Percentiles rank a stretch among this genome's conserved stretches.
phyloP scores from a whole-genome alignment of 1,139 yeast genomes.

The Yamadazyma aaseri region DNA sequence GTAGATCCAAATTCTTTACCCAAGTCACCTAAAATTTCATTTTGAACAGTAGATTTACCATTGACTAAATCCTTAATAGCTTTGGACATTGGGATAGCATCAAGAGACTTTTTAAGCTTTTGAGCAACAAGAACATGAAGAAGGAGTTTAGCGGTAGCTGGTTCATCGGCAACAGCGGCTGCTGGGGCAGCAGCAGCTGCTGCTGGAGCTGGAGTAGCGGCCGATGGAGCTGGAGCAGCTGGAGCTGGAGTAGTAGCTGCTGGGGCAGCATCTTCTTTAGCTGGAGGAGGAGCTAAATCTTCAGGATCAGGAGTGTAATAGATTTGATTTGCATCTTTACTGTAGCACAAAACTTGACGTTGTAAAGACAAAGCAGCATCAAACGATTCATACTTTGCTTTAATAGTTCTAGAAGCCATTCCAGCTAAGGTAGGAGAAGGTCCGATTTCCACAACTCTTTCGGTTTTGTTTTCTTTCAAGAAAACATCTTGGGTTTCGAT shows the following conservation, averaged over 20 bases:
- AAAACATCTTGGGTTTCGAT: conserved; percentile 98
- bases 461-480: conserved; percentile 90
- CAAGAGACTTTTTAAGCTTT: conserved; percentile 87
- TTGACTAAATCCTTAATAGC: conserved; percentile 96
- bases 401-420: conserved; percentile 96
- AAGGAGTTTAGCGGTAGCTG: conserved; percentile 79
- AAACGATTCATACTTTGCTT: conserved; percentile 93
- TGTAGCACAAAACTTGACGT: conserved; percentile 93
- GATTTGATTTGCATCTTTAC: conserved; percentile 93
- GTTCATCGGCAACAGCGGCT: conserved; percentile 82
- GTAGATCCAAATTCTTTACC: conserved; percentile 98
- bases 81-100: conserved; percentile 81
- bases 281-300: conserved; percentile 31
- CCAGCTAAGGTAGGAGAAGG: conserved; percentile 99
- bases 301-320: conserved; percentile 91
- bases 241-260: conserved; percentile 48
- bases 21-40: conserved; percentile 95
- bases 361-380: conserved; percentile 96
- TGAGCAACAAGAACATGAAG: conserved; percentile 92
- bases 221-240: conserved; percentile 53
- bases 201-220: conserved; percentile 59
- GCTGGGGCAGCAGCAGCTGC: conserved; percentile 71
- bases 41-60: conserved; percentile 97
- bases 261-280: conserved; percentile 33
- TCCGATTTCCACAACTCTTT: conserved; percentile 96